Percentiles rank a stretch among this genome's conserved stretches.
Conservation (phyloP, 352 stramenopile genomes). For the Phytophthora pinifolia region DNA sequence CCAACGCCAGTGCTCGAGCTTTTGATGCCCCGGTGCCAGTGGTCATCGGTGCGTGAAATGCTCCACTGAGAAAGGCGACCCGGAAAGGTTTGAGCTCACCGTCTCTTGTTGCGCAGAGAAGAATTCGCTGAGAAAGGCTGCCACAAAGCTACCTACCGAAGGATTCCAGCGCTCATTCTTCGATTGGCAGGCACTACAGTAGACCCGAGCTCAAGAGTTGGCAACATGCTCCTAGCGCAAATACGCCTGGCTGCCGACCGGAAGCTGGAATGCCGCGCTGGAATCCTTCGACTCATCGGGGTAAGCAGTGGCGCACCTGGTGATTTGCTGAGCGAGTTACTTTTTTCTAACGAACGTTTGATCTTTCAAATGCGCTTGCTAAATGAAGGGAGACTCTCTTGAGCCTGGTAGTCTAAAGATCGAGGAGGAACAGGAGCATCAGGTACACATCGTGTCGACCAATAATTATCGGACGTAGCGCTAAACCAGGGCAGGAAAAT, state of each 20-base stretch:
- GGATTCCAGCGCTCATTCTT: constrained; percentile 8
- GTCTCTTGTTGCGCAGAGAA: constrained; percentile 8
- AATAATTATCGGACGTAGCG: no score
- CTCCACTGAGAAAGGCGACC: constrained; percentile 10
- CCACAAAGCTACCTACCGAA: background rate
- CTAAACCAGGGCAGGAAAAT: background rate
- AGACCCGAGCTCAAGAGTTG: background rate
- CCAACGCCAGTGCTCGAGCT: background rate
- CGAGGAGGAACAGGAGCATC: constrained; percentile 4
- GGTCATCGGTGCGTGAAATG: no score
- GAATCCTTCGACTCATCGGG: constrained; percentile 25
- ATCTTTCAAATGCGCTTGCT: background rate
- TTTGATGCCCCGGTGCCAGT: no score
- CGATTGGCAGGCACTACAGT: constrained; percentile 1
- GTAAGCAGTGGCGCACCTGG: constrained; percentile 5
- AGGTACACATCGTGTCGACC: constrained; percentile 1
- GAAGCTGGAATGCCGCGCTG: constrained; percentile 15
- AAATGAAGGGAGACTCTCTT: constrained; percentile 25
- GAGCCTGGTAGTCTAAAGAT: constrained; percentile 11
- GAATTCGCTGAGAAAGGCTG: constrained; percentile 15
- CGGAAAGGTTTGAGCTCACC: background rate
- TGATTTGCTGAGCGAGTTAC: background rate
- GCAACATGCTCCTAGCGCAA: constrained; percentile 20
- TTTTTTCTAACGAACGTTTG: constrained; percentile 2
- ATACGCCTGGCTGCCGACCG: constrained; percentile 12